Evolutionary conservation across 148 eudicot genomes (phyloP).

Genomic region (Rhododendron mucronatum): DNA sequence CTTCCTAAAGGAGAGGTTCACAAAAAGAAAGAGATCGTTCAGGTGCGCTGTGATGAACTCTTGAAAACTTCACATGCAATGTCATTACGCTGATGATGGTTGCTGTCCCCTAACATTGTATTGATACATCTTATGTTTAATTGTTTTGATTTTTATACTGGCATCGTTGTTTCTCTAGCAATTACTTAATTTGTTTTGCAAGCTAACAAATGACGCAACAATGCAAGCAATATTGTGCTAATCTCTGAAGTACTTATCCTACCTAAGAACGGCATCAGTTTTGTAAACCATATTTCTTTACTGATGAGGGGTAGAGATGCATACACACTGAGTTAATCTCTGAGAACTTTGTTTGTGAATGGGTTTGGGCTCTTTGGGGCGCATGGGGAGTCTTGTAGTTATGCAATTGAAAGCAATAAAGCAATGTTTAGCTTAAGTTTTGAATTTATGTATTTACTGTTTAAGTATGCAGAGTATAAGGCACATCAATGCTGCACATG

Average conservation of each 20-base stretch:
- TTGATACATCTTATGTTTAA: neutral
- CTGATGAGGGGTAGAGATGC: neutral
- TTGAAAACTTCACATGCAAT: constrained; percentile 2
- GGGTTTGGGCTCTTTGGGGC: neutral
- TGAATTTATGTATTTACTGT: neutral
- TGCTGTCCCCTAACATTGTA: neutral
- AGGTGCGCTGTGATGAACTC: constrained; percentile 39
- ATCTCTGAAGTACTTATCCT: neutral
- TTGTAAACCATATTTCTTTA: neutral
- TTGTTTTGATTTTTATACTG: neutral
- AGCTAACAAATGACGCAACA: neutral
- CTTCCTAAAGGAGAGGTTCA: constrained; percentile 99
- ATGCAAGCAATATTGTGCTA: neutral
- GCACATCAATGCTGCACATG: neutral
- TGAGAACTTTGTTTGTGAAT: neutral
- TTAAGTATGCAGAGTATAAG: neutral
- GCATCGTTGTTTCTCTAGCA: neutral
- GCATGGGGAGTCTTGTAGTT: neutral
- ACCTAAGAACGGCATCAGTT: neutral
- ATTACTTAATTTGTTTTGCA: neutral
- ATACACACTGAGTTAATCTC: neutral
- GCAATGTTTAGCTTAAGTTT: neutral
- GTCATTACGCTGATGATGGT: neutral
- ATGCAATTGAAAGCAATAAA: neutral
- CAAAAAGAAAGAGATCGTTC: constrained; percentile 97